A percentile compares a stretch with the other conserved stretches of the same genome.
Evolutionary conservation across 805 yeast species (phyloP).

Genomic region (Sugiyamaella americana): DNA sequence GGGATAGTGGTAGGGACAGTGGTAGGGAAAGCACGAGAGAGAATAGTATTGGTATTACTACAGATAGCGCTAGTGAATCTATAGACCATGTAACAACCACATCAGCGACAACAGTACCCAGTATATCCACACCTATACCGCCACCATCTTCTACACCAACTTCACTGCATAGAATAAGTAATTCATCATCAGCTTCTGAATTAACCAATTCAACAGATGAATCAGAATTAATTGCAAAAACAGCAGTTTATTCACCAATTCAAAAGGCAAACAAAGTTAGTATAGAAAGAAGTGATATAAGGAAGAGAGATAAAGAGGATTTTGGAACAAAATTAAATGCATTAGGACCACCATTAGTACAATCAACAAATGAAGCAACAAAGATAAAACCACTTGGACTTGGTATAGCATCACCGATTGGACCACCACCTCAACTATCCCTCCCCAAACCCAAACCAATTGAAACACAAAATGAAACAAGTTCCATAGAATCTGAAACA

Average conservation of each 20-base stretch:
- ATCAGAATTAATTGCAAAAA: not conserved
- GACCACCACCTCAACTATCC: no score
- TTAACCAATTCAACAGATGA: not conserved
- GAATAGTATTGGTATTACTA: not conserved
- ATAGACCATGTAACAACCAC: not conserved
- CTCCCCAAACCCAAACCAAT: no score
- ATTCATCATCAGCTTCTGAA: not conserved
- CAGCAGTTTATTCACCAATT: not conserved
- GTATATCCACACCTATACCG: not conserved
- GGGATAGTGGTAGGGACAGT: not conserved
- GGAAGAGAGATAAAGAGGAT: not conserved
- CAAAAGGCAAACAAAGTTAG: constrained; percentile 5
- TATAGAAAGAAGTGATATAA: not conserved
- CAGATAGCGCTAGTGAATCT: not conserved
- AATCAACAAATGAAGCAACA: no score
- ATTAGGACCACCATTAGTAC: not conserved
- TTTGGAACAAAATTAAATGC: not conserved
- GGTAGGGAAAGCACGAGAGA: no score
- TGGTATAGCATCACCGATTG: no score
- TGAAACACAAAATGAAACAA: no score
- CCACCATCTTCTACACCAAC: not conserved
- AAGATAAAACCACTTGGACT: no score
- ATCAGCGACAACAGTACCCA: not conserved
- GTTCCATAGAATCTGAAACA: no score
- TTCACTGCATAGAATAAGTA: not conserved